phyloP scores from a whole-genome alignment of 2,329 filamentous ascomycete genomes.

The Colletotrichum lentis region DNA sequence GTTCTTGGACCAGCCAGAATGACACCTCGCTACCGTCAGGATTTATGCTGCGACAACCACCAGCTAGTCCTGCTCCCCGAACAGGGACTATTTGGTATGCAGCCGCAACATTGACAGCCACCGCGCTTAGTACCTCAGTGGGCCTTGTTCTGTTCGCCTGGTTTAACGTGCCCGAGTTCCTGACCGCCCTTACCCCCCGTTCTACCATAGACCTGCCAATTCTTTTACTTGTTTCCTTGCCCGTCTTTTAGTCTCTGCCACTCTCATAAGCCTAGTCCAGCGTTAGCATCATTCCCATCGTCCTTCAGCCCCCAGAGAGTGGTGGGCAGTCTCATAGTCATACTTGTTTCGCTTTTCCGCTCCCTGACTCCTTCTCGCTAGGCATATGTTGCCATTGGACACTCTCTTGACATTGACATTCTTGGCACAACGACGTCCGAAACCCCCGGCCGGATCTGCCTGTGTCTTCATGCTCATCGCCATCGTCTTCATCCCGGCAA shows the following conservation, averaged over 20 bases:
- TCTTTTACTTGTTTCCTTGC: constrained; percentile 6
- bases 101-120: not conserved
- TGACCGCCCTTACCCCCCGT: not conserved
- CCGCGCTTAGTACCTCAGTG: not conserved
- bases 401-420: constrained; percentile 2
- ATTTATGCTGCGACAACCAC: not conserved
- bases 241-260: not conserved
- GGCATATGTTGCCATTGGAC: constrained; percentile 21
- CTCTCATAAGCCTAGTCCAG: not conserved
- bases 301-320: not conserved
- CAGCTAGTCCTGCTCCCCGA: not conserved
- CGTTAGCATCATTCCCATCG: not conserved
- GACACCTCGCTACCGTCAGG: not conserved
- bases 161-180: not conserved
- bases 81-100: not conserved
- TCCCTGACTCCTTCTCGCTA: constrained; percentile 18
- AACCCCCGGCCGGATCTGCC: constrained; percentile 1
- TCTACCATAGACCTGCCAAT: not conserved
- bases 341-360: not conserved
- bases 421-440: constrained; percentile 9
- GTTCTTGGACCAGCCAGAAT: not conserved
- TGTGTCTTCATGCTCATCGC: not conserved
- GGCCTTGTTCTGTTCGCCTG: not conserved
- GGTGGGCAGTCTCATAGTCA: not conserved
- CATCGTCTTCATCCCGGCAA: constrained; percentile 6